Evolutionary conservation across 2,329 filamentous ascomycete species (phyloP).

Genomic region (Chrysoporthe cubensis): DNA sequence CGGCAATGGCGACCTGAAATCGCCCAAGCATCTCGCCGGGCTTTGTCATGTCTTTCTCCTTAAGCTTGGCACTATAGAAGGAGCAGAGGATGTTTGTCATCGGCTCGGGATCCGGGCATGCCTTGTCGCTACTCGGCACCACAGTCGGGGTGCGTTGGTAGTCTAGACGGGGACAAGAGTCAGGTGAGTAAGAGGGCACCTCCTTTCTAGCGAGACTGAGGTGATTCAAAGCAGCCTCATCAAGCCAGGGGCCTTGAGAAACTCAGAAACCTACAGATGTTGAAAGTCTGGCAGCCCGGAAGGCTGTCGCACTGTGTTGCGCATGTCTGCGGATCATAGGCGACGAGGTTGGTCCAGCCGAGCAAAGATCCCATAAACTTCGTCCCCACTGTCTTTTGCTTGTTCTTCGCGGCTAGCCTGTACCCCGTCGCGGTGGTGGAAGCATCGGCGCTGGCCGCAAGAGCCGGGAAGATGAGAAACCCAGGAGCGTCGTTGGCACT

Average conservation of each 20-base stretch:
- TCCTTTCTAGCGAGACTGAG: not conserved
- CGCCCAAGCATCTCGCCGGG: conserved; percentile 13
- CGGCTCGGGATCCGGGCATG: conserved; percentile 4
- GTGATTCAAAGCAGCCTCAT: too few species aligned
- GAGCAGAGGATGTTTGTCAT: conserved; percentile 17
- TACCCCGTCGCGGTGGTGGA: conserved; percentile 9
- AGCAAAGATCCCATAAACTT: not conserved
- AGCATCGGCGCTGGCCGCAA: not conserved
- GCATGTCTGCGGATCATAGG: conserved; percentile 7
- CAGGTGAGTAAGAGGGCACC: not conserved
- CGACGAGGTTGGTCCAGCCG: conserved; percentile 7
- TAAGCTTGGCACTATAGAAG: conserved; percentile 1
- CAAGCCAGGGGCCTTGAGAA: not conserved
- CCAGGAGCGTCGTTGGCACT: not conserved
- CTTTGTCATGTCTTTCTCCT: not conserved
- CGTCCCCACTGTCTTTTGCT: not conserved
- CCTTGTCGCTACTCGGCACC: conserved; percentile 11
- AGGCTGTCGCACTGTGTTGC: not conserved
- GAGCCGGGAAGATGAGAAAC: not conserved
- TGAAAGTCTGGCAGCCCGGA: conserved; percentile 8
- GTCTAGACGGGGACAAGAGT: not conserved
- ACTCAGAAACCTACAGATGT: conserved; percentile 11
- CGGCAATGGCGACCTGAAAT: conserved; percentile 15
- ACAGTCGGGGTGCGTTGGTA: conserved; percentile 16
- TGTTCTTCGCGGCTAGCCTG: not conserved